phyloP scores from a whole-genome alignment of 371 early-diverging fungal genomes.

The Blastocladiella emersonii region DNA sequence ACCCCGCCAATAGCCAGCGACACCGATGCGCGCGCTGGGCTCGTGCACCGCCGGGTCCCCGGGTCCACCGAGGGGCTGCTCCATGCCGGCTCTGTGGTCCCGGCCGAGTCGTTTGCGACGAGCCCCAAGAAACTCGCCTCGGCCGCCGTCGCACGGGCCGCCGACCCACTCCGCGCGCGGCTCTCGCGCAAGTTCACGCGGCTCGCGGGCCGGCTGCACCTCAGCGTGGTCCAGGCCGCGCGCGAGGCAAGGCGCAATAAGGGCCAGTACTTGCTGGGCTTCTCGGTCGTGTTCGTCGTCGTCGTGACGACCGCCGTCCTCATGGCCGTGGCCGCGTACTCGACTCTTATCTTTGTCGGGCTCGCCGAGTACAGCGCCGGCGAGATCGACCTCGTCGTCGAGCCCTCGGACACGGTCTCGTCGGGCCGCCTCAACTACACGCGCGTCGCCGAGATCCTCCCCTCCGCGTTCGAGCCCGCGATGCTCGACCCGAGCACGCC shows the following conservation, averaged over 20 bases:
- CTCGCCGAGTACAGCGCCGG: slow-evolving; percentile 13
- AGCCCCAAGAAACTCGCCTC: too few relatives aligned
- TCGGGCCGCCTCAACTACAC: slow-evolving; percentile 12
- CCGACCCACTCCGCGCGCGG: neutral
- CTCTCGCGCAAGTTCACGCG: neutral
- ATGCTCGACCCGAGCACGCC: neutral
- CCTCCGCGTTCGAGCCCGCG: neutral
- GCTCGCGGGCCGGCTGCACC: neutral
- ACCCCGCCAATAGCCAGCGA: too few relatives aligned
- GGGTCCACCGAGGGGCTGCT: too few relatives aligned
- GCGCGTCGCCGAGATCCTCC: neutral
- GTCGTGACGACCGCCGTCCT: slow-evolving; percentile 12
- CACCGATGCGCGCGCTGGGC: too few relatives aligned
- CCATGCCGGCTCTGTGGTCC: too few relatives aligned
- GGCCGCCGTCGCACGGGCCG: neutral
- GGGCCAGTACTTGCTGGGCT: slow-evolving; percentile 18
- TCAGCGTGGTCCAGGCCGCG: neutral
- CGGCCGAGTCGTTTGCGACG: too few relatives aligned
- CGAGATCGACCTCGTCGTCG: slow-evolving; percentile 12
- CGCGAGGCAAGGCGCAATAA: slow-evolving; percentile 11
- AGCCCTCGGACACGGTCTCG: neutral
- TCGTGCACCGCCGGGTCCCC: too few relatives aligned
- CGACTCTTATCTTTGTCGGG: slow-evolving; percentile 13
- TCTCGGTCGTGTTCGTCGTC: slow-evolving; percentile 12
- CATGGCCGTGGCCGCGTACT: slow-evolving; percentile 10